phyloP scores from a whole-genome alignment of 176 grass and related monocot species.

The Tuctoria greenei region DNA sequence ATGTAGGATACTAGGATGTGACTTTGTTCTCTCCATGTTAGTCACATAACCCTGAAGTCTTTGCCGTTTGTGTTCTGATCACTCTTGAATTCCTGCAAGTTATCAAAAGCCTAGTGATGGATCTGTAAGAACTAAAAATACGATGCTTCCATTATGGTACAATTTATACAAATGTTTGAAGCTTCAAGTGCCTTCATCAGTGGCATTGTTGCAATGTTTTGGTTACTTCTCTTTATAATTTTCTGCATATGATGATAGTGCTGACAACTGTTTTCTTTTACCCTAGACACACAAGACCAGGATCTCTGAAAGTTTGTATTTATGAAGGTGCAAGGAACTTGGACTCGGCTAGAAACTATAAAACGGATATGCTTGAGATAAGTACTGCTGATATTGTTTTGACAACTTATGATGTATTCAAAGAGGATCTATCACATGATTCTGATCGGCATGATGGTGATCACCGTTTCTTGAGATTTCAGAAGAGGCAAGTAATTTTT shows the following conservation, averaged over 20 bases:
- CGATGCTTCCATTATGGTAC: not conserved
- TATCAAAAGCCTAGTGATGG: conserved; percentile 18
- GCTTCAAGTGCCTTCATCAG: conserved; percentile 24
- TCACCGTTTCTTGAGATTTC: conserved; percentile 80
- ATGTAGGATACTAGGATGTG: not conserved
- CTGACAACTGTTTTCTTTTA: conserved; percentile 42
- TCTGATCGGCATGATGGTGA: conserved; percentile 87
- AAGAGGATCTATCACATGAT: conserved; percentile 99
- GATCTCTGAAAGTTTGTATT: conserved; percentile 83
- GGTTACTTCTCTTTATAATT: not conserved
- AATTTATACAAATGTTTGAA: conserved; percentile 22
- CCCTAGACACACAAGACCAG: conserved; percentile 78
- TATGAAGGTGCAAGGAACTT: conserved; percentile 94
- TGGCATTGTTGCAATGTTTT: conserved; percentile 21
- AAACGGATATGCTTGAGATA: conserved; percentile 61
- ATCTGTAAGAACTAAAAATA: conserved; percentile 7
- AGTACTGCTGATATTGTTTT: conserved; percentile 79
- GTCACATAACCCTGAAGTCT: not conserved
- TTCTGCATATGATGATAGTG: conserved; percentile 27
- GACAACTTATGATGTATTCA: conserved; percentile 96
- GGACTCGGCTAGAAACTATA: conserved; percentile 38
- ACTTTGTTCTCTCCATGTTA: conserved; percentile 7
- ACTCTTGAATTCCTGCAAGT: conserved; percentile 23
- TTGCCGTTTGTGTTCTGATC: conserved; percentile 5
- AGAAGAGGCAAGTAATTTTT: conserved; percentile 87